These are phyloP conservation scores for Acanthamoeba castellanii DNA, from an alignment of 208 protist genomes.

Conservation along the genomic window DNA sequence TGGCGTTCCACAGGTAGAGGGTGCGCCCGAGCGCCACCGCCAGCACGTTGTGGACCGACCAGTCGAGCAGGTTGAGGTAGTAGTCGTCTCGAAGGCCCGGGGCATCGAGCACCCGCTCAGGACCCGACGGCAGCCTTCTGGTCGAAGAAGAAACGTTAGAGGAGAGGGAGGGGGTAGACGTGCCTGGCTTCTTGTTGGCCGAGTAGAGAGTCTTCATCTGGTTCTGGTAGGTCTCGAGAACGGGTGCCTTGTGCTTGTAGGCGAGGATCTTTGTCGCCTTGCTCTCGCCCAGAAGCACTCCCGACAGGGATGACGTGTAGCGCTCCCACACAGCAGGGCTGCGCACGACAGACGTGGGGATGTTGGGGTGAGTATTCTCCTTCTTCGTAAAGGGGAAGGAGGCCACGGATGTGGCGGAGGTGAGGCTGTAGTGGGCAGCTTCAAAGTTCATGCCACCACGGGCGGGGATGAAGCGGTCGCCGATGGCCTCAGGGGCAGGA, in stretches of 20 bases:
- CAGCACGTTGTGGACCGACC: slow-evolving; percentile 94
- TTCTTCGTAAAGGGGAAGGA: slow-evolving; percentile 69
- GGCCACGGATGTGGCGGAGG: background rate
- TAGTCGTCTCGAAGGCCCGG: slow-evolving; percentile 99
- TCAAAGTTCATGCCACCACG: slow-evolving; percentile 88
- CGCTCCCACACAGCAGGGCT: slow-evolving; percentile 62
- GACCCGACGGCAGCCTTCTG: slow-evolving; percentile 69
- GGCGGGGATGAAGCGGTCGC: slow-evolving; percentile 91
- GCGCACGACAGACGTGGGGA: background rate
- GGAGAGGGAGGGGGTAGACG: slow-evolving; percentile 4
- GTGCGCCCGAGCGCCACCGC: slow-evolving; percentile 96
- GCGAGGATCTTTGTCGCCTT: slow-evolving; percentile 90
- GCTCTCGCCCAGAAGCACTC: slow-evolving; percentile 74
- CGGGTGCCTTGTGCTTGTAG: slow-evolving; percentile 91
- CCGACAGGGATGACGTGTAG: slow-evolving; percentile 81
- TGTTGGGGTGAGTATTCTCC: slow-evolving; percentile 73
- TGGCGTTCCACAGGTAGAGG: slow-evolving; percentile 99
- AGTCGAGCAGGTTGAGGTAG: slow-evolving; percentile 91
- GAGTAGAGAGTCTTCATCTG: slow-evolving; percentile 90
- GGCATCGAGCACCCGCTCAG: slow-evolving; percentile 97
- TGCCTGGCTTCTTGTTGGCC: slow-evolving; percentile 81
- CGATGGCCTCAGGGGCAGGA: background rate
- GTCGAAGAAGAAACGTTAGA: slow-evolving; percentile 2
- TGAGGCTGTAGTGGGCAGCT: slow-evolving; percentile 86
- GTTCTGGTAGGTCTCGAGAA: slow-evolving; percentile 83